phyloP scores from a whole-genome alignment of 75 land plant genomes.

The Picea glauca region DNA sequence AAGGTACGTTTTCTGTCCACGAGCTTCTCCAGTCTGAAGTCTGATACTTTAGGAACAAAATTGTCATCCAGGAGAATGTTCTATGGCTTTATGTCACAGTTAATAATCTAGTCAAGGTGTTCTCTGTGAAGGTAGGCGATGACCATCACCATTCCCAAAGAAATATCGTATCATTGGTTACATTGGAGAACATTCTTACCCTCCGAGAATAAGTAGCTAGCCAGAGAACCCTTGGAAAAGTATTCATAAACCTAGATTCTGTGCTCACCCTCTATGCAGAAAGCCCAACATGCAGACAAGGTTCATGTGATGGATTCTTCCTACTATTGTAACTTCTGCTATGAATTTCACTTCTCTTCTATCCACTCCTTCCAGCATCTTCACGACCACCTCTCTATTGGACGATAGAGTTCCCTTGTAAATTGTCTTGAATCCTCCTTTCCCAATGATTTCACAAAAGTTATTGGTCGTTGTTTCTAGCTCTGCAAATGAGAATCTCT shows the following conservation, averaged over 20 bases:
- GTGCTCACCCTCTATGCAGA: constrained; percentile 1
- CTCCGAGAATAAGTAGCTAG: no score
- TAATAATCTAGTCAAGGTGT: constrained; percentile 44
- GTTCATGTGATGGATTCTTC: constrained; percentile 82
- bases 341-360: no score
- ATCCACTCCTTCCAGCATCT: no score
- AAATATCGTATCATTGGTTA: no score
- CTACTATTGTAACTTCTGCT: constrained; percentile 20
- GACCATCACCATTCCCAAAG: neutral
- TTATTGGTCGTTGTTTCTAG: no score
- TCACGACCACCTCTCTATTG: no score
- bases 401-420: constrained; percentile 38
- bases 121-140: constrained; percentile 14
- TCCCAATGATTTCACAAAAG: no score
- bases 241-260: no score
- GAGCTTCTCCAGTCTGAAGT: constrained; percentile 69
- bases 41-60: constrained; percentile 68
- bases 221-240: no score
- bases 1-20: neutral
- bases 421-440: constrained; percentile 39
- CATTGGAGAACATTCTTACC: no score
- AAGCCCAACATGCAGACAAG: constrained; percentile 81
- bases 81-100: constrained; percentile 60
- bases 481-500: constrained; percentile 24
- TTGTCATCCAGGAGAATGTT: constrained; percentile 66